Base-by-base conservation (phyloP, 805 yeast species). In the Clavispora fructus region DNA sequence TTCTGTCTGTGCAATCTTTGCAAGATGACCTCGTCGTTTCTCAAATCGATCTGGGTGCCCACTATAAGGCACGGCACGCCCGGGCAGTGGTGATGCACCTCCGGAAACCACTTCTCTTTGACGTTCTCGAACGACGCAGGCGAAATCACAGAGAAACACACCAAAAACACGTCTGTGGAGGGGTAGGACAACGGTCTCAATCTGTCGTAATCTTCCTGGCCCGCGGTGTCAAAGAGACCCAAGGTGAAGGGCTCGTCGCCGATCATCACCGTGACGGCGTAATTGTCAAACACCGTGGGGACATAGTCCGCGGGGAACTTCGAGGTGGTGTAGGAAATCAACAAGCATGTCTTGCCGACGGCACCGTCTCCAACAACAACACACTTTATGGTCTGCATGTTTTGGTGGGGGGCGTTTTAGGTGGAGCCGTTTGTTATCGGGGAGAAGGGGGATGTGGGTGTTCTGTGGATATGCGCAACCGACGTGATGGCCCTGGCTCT, bases 301-400 rank as follows among this genome's bases (percentile, higher is more conserved):
- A 92, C 97, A 65, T 92, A 92, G 70, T 94, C 98, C 46, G 95
- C 94, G 28, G 99, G 99, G 70, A 92, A 92, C 67, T 92, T 94
- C 72, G 89, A 87, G 50, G 97, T 92, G 44, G 98, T 92, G 71
- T 92, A 92, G 53, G 97, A 91, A 62, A 92, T 92, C 57, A 94
- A 78, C 53, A 94, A 80, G 73, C 98, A 92, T 16, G 98, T 92
- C 49, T 90, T 92, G 59, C 99, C 99, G 53, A 94, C 98, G 58
- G 98, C 98, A 87, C 99, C 99, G 73, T 94, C 99, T 55, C 99
- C 99, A 46, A 94, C 98, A 55, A 92, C 97, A 55, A 94, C 98
- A 78, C 98, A 94, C 72, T 92, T 92, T 67, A 87, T 77, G 49
- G 83, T 75, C 63, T 75, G 79, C 80, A 77, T 77, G 39, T 35